Evolutionary conservation across 2,329 filamentous ascomycete species (phyloP).

Genomic region (Epichloe typhina): DNA sequence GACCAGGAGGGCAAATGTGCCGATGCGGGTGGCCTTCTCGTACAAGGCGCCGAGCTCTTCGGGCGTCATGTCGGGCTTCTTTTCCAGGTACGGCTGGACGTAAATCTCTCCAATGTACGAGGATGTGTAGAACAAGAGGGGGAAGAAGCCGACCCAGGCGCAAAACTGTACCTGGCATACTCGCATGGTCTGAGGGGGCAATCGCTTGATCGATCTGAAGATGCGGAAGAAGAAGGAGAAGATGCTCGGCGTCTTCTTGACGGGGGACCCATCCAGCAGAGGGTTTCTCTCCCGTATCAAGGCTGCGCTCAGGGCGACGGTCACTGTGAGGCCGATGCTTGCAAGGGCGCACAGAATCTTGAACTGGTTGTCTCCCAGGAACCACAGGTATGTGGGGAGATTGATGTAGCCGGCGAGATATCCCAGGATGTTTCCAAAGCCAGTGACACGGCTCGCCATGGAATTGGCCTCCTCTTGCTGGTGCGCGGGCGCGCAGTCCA

Average conservation of each 20-base stretch:
- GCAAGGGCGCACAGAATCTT: slow-evolving; percentile 84
- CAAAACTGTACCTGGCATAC: slow-evolving; percentile 77
- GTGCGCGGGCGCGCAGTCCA: slow-evolving; percentile 82
- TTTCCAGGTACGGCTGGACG: slow-evolving; percentile 64
- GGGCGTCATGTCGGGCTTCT: slow-evolving; percentile 65
- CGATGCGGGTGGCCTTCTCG: slow-evolving; percentile 73
- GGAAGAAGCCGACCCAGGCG: slow-evolving; percentile 93
- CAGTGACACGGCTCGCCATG: slow-evolving; percentile 79
- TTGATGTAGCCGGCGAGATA: slow-evolving; percentile 80
- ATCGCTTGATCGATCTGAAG: slow-evolving; percentile 58
- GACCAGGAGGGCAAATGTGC: slow-evolving; percentile 77
- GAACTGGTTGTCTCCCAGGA: slow-evolving; percentile 80
- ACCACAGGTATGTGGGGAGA: slow-evolving; percentile 60
- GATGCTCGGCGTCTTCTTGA: slow-evolving; percentile 49
- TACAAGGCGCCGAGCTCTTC: slow-evolving; percentile 67
- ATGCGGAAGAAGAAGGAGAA: slow-evolving; percentile 69
- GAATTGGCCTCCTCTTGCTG: slow-evolving; percentile 91
- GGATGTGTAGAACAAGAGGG: slow-evolving; percentile 88
- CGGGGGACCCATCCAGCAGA: slow-evolving; percentile 49
- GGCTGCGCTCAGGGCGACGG: slow-evolving; percentile 56
- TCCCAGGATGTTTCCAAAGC: slow-evolving; percentile 80
- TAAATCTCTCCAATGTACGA: slow-evolving; percentile 92
- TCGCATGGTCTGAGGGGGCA: slow-evolving; percentile 70
- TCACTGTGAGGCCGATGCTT: slow-evolving; percentile 55
- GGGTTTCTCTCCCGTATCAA: slow-evolving; percentile 72